Evolutionary conservation across 352 stramenopile genomes (phyloP).

Genomic region (Globisporangium cylindrosporum): DNA sequence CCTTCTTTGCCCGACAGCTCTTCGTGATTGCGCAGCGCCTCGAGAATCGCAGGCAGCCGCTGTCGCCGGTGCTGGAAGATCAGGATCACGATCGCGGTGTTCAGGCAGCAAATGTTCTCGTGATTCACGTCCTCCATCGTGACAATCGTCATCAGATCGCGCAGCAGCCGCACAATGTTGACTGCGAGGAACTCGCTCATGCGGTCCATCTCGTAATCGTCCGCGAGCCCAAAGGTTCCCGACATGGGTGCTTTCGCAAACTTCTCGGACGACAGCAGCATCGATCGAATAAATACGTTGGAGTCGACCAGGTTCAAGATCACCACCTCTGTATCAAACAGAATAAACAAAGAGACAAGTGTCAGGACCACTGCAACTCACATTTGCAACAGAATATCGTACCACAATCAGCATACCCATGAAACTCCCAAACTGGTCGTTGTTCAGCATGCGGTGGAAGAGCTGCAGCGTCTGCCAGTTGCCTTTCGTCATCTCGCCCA

Average conservation of each 20-base stretch:
- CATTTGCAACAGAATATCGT: not conserved
- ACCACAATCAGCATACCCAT: constrained; percentile 63
- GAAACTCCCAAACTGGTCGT: constrained; percentile 88
- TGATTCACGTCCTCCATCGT: constrained; percentile 94
- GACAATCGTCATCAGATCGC: constrained; percentile 95
- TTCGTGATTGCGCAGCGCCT: constrained; percentile 65
- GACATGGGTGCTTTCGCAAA: constrained; percentile 42
- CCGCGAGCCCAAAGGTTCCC: constrained; percentile 38
- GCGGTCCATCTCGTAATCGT: constrained; percentile 69
- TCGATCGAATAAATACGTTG: constrained; percentile 96
- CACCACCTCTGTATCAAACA: constrained; percentile 68
- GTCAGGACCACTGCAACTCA: constrained; percentile 8
- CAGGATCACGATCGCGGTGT: constrained; percentile 94
- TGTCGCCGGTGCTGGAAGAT: constrained; percentile 92
- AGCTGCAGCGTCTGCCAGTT: constrained; percentile 90
- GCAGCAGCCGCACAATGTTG: constrained; percentile 89
- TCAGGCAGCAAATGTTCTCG: constrained; percentile 98
- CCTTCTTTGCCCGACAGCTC: constrained; percentile 57
- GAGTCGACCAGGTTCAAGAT: constrained; percentile 94
- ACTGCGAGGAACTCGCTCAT: constrained; percentile 87
- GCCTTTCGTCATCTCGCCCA: constrained; percentile 95
- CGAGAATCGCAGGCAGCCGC: constrained; percentile 68
- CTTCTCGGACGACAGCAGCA: constrained; percentile 81
- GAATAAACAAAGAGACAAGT: constrained; percentile 3
- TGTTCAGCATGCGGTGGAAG: constrained; percentile 84